Evolutionary conservation across 176 grass and related monocot species (phyloP).

Genomic region (Musa beccarii): DNA sequence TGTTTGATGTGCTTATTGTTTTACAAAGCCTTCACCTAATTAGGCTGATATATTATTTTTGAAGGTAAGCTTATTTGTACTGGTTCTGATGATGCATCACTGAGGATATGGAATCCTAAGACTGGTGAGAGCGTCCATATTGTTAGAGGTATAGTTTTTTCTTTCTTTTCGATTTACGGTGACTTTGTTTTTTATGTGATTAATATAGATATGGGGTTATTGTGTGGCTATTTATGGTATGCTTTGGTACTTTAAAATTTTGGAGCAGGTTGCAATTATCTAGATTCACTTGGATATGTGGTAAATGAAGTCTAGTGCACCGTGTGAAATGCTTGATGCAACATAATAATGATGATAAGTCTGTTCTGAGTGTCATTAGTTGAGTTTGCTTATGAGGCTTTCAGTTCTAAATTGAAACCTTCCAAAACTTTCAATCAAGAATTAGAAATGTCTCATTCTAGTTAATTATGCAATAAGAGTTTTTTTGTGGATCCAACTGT

Average conservation of each 20-base stretch:
- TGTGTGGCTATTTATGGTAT: not conserved
- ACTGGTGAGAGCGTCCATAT: constrained; percentile 55
- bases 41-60: constrained; percentile 15
- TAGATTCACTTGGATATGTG: not conserved
- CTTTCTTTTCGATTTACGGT: not conserved
- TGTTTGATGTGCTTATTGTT: not conserved
- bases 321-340: not conserved
- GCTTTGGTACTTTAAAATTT: not conserved
- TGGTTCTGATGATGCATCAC: constrained; percentile 69
- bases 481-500: too few species aligned
- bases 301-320: not conserved
- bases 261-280: not conserved
- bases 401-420: too few species aligned
- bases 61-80: constrained; percentile 83
- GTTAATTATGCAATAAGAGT: too few species aligned
- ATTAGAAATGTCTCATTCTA: too few species aligned
- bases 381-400: too few species aligned
- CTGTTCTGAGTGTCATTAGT: not conserved
- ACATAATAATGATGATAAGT: not conserved
- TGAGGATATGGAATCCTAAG: constrained; percentile 91
- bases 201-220: not conserved
- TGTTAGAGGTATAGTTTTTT: constrained; percentile 48
- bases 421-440: too few species aligned
- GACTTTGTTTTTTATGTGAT: not conserved
- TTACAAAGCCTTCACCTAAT: not conserved